Conservation (phyloP, 805 yeast genomes). For the Candida stauntonica region DNA sequence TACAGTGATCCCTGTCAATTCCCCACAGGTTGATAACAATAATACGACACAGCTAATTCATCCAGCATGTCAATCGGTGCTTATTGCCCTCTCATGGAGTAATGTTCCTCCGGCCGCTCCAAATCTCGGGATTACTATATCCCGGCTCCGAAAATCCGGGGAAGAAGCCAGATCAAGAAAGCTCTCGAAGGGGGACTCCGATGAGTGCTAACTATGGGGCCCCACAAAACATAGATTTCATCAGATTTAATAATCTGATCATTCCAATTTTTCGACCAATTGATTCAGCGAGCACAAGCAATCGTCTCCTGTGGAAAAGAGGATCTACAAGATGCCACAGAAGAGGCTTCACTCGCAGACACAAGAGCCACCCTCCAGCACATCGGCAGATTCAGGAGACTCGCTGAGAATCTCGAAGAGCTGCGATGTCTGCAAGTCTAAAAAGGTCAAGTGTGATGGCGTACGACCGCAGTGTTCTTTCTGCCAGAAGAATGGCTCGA, state of each 20-base stretch:
- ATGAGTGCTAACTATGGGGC: too few species aligned
- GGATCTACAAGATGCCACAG: constrained; percentile 1
- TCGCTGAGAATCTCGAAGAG: constrained; percentile 17
- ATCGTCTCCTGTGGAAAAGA: too few species aligned
- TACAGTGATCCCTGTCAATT: too few species aligned
- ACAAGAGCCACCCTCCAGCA: background rate
- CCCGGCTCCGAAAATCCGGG: constrained; percentile 5
- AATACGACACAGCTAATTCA: background rate
- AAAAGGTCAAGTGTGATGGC: constrained; percentile 25
- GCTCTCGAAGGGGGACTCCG: background rate
- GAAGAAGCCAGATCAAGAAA: background rate
- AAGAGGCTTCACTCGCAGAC: background rate
- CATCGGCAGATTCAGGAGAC: background rate
- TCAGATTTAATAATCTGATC: too few species aligned
- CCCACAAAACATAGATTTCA: background rate
- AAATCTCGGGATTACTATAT: too few species aligned
- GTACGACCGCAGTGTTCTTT: constrained; percentile 18
- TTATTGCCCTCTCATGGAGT: too few species aligned
- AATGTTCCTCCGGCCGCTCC: too few species aligned
- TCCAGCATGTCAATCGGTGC: too few species aligned
- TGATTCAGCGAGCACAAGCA: too few species aligned
- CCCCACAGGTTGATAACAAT: too few species aligned
- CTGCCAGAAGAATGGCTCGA: constrained; percentile 13
- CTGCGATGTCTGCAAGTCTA: constrained; percentile 21
- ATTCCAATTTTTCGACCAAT: background rate